phyloP scores from a whole-genome alignment of 2,329 filamentous ascomycete genomes.

The Colletotrichum sp. region DNA sequence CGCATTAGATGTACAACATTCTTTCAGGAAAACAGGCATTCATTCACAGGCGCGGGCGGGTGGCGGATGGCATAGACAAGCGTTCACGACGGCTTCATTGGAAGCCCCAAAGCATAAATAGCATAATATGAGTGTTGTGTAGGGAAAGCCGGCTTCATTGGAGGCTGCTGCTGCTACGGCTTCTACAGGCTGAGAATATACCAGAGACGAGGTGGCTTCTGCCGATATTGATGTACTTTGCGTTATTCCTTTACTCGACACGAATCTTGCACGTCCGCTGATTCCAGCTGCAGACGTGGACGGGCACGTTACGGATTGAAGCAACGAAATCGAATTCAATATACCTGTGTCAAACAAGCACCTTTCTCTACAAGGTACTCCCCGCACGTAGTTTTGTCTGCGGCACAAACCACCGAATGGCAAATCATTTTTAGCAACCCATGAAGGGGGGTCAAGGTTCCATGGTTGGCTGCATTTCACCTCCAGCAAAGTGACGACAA shows the following conservation, averaged over 20 bases:
- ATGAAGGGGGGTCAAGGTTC: no score
- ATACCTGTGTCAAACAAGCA: background rate
- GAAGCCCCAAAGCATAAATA: background rate
- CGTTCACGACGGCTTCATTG: background rate
- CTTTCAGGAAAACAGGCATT: background rate
- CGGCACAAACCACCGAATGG: background rate
- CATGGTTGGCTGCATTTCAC: background rate
- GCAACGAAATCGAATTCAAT: no score
- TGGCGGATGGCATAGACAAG: background rate
- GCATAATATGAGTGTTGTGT: background rate
- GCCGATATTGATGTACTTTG: background rate
- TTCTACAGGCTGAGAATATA: background rate
- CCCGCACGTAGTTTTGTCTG: background rate
- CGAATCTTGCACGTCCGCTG: accelerated
- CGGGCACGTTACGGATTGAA: no score
- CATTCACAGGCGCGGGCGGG: background rate
- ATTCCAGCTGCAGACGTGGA: no score
- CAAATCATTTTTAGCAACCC: background rate
- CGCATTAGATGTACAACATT: background rate
- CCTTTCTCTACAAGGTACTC: no score
- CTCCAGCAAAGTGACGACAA: background rate
- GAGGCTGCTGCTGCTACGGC: background rate
- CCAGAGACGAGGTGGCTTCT: background rate
- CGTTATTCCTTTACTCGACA: background rate
- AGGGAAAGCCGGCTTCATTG: background rate